Percentiles rank a stretch among this genome's conserved stretches.
These are phyloP conservation scores for Ganoderma sp. DNA, from an alignment of 1,284 basidiomycete genomes.

Conservation along the genomic window DNA sequence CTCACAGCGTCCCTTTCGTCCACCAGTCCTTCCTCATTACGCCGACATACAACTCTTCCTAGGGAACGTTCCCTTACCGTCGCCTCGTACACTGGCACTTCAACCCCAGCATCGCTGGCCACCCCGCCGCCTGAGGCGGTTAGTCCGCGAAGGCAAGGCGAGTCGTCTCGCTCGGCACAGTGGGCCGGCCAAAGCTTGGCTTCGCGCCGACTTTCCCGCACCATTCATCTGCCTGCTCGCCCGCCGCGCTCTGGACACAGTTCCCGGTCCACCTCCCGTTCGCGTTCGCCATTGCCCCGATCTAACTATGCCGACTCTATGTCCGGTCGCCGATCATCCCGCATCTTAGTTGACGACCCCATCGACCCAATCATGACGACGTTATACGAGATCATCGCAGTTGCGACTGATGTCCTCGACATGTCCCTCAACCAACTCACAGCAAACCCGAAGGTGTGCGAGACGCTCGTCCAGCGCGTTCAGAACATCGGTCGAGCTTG, in stretches of 20 bases:
- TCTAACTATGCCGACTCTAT: conserved; percentile 66
- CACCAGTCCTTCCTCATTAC: conserved; percentile 69
- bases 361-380: conserved; percentile 90
- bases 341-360: conserved; percentile 78
- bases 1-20: conserved; percentile 66
- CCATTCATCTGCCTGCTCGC: conserved; percentile 76
- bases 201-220: conserved; percentile 79
- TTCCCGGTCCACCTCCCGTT: conserved; percentile 96
- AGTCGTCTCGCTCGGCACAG: conserved; percentile 52
- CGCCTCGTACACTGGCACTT: conserved; percentile 56
- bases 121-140: conserved; percentile 62
- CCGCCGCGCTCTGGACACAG: conserved; percentile 76
- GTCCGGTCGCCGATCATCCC: conserved; percentile 73
- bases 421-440: conserved; percentile 89
- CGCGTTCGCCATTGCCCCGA: conserved; percentile 90
- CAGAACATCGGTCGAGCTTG: conserved; percentile 92
- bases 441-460: conserved; percentile 83
- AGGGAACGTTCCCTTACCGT: conserved; percentile 66
- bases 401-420: conserved; percentile 95
- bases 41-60: conserved; percentile 67
- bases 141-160: conserved; percentile 67
- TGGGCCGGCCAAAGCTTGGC: conserved; percentile 63
- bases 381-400: conserved; percentile 90
- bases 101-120: conserved; percentile 59
- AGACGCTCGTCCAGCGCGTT: conserved; percentile 86